These are phyloP conservation scores for Allium sativum DNA, from an alignment of 106 monocot genomes.

Conservation along the genomic window DNA sequence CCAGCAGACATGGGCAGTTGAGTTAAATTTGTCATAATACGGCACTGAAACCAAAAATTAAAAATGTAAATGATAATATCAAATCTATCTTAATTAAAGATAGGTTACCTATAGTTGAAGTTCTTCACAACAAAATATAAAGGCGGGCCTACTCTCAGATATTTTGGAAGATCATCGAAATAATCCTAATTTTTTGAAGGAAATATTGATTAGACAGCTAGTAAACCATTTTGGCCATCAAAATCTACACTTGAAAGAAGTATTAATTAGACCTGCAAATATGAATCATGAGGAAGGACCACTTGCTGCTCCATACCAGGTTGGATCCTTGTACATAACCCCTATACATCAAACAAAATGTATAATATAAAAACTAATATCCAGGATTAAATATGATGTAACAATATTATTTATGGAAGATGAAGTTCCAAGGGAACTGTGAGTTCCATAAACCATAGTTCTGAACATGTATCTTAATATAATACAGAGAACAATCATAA, in stretches of 20 bases:
- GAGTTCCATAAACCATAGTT: no score
- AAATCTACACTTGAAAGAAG: neutral
- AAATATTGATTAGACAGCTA: no score
- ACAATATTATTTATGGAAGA: no score
- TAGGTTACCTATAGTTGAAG: constrained; percentile 82
- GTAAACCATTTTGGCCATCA: no score
- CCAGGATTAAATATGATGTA: no score
- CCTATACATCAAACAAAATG: constrained; percentile 19
- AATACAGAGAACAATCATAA: no score
- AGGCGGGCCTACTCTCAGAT: constrained; percentile 89
- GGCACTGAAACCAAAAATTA: neutral
- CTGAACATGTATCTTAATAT: no score
- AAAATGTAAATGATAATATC: neutral
- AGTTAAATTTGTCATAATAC: neutral
- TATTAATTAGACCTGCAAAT: constrained; percentile 61
- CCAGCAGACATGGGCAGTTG: neutral
- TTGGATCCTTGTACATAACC: constrained; percentile 63
- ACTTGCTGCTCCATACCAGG: constrained; percentile 89
- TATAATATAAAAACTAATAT: neutral
- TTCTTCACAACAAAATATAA: constrained; percentile 91
- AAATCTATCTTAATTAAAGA: no score
- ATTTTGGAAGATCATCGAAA: constrained; percentile 69
- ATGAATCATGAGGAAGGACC: constrained; percentile 85
- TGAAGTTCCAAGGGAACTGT: no score
- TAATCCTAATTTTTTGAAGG: constrained; percentile 37